Conservation (phyloP, 495 filamentous ascomycete genomes). For the Glonium stellatum region DNA sequence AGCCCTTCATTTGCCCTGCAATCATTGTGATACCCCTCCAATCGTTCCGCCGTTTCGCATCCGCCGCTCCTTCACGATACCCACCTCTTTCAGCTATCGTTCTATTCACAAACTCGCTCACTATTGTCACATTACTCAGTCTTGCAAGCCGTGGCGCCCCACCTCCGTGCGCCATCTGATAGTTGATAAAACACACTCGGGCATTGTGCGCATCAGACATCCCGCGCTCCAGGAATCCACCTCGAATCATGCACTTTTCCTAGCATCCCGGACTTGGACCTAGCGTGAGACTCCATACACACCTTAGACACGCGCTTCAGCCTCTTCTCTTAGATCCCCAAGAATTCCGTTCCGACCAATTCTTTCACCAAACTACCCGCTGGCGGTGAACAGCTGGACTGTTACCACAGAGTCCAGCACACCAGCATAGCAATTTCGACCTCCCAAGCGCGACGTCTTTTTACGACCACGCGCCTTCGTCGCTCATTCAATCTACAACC, state of each 20-base stretch:
- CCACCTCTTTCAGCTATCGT: not conserved
- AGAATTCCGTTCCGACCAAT: slow-evolving; percentile 9
- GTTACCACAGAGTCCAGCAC: slow-evolving; percentile 19
- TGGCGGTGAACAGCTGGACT: slow-evolving; percentile 28
- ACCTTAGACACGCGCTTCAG: slow-evolving; percentile 10
- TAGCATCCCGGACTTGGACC: slow-evolving; percentile 9
- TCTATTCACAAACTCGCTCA: slow-evolving; percentile 5
- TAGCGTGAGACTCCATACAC: slow-evolving; percentile 8
- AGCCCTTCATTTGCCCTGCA: slow-evolving; percentile 4
- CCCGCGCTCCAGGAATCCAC: slow-evolving; percentile 16
- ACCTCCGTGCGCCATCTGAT: slow-evolving; percentile 2
- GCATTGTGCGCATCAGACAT: slow-evolving; percentile 25
- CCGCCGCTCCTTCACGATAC: slow-evolving; percentile 11
- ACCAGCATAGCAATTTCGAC: not conserved
- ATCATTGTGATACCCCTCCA: slow-evolving; percentile 2
- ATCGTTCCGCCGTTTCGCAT: slow-evolving; percentile 2
- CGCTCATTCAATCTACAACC: slow-evolving; percentile 11
- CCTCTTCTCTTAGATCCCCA: not conserved
- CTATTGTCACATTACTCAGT: slow-evolving; percentile 1
- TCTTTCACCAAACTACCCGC: slow-evolving; percentile 10
- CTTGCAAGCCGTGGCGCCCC: not conserved
- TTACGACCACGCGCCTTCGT: slow-evolving; percentile 6
- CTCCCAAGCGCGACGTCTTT: not conserved
- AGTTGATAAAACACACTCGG: slow-evolving; percentile 14
- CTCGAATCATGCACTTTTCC: slow-evolving; percentile 20